Base-by-base conservation (phyloP, 768 basidiomycete genomes). In the Mycena albidolilacea region DNA sequence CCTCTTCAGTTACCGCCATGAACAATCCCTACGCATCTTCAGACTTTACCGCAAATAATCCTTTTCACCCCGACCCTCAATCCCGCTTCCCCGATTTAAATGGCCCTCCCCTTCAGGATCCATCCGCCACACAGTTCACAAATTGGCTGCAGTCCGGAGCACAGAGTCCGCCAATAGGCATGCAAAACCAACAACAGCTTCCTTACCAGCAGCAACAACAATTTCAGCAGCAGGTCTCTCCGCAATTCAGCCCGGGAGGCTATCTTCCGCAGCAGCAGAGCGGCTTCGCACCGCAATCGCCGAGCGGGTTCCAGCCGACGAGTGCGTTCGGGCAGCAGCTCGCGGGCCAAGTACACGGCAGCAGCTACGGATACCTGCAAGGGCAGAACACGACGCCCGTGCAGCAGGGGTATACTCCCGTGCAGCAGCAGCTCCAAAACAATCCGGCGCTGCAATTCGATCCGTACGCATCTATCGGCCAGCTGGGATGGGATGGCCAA, bases 61-160 rank as follows among this genome's bases (percentile, higher is more conserved):
- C 93, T 0, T 94, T 95, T 81, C 82, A 90, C 77, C 74, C 84
- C 39, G 83, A 85, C 59, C 81, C 88, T 41, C 84, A 86, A 37
- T 80, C 85, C 23, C 89, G 93, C 71, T 95, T 87, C 77, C 94
- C 94, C 44, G 91, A 92, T 79, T 85, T 95, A 77, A 85, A 85
- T 46, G 79, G 76, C 65, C 75, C 75, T 44, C 74, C 67, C 5
- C 77, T 70, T 54, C 75, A 69, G 58, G 70, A 72, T 68, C 74
- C 76, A 54, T 67, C 69, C 46, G 30, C 73, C 17, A 65, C 74
- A 8, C 86, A 87, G 65, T 87, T 82, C 78, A 83, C 85, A 2
- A 80, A 82, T 54, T 89, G 86, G 87, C 35, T 79, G 52, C 68
- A 76, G 62, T 71, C 75, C 58, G 76, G 71, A 61, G 73, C 72